Conservation (phyloP, 176 grass and related monocot genomes). For the Eleusine coracana region DNA sequence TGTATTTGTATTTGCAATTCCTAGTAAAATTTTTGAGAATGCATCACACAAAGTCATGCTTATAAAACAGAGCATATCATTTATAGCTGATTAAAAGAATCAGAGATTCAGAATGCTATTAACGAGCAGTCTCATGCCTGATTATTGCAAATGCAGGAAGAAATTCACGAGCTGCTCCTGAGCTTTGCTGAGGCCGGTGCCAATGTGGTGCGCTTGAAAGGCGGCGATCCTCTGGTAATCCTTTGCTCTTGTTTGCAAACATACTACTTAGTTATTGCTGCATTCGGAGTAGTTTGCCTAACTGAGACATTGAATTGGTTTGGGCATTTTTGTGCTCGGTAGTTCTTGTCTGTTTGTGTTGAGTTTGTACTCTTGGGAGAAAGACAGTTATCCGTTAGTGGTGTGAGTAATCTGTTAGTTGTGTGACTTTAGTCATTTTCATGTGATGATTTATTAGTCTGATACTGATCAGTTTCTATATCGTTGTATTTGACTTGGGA, state of each 20-base stretch:
- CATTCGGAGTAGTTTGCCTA: not conserved
- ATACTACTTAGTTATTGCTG: not conserved
- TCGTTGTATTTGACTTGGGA: not conserved
- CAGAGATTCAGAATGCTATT: not conserved
- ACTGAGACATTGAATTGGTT: not conserved
- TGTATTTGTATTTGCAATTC: not conserved
- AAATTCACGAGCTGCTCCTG: constrained; percentile 92
- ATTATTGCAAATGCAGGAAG: constrained; percentile 64
- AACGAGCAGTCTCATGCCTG: not conserved
- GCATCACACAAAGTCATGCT: not conserved
- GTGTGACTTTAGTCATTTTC: not conserved
- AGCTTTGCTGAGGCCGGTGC: constrained; percentile 94
- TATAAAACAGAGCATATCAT: not conserved
- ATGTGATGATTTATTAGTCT: not conserved
- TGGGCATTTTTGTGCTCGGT: not conserved
- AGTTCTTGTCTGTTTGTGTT: not conserved
- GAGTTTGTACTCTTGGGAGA: not conserved
- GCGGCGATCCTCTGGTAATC: constrained; percentile 93
- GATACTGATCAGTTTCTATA: not conserved
- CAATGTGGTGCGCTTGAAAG: constrained; percentile 94
- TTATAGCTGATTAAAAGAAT: not conserved
- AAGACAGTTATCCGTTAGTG: not conserved
- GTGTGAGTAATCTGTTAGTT: not conserved
- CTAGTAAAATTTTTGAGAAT: not conserved
- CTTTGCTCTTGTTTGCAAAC: not conserved